Conservation (phyloP, 1,139 yeast species). For the Nakaseomyces bracarensis region DNA sequence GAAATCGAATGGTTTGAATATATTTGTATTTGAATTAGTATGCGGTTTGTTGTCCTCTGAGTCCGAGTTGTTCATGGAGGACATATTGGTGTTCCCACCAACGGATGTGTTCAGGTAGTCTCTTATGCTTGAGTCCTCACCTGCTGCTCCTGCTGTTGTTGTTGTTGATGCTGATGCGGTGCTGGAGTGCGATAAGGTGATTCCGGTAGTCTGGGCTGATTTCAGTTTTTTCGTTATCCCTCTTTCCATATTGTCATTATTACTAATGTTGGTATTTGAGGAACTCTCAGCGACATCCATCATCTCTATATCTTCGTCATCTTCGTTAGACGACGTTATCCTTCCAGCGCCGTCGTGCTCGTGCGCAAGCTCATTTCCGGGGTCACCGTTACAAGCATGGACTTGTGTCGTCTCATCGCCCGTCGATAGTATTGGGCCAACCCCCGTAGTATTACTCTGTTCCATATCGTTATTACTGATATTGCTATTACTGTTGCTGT, state of each 20-base stretch:
- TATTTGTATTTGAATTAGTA: conserved; percentile 7
- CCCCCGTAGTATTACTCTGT: too few species aligned
- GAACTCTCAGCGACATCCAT: not conserved
- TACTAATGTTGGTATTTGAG: too few species aligned
- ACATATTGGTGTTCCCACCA: not conserved
- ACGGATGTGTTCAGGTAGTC: conserved; percentile 13
- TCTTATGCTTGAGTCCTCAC: conserved; percentile 7
- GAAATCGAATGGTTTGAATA: conserved; percentile 29
- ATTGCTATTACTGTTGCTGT: conserved; percentile 2
- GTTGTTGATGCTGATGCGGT: not conserved
- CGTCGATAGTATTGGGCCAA: too few species aligned
- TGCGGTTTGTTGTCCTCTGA: conserved; percentile 5
- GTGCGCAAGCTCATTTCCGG: not conserved
- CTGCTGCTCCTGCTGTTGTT: too few species aligned
- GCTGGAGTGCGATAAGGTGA: conserved; percentile 5
- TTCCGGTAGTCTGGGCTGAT: conserved; percentile 3
- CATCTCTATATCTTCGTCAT: not conserved
- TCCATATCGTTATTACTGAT: too few species aligned
- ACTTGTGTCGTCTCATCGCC: too few species aligned
- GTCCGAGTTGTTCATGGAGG: not conserved
- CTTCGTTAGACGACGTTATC: not conserved
- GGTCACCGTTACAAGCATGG: too few species aligned
- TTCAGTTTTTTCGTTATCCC: not conserved
- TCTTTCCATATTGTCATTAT: too few species aligned
- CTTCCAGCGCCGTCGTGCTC: too few species aligned